Evolutionary conservation across 352 stramenopile genomes (phyloP), one percentile per base, ranked within the genome.

Genomic region (Globisporangium mamillatum): DNA sequence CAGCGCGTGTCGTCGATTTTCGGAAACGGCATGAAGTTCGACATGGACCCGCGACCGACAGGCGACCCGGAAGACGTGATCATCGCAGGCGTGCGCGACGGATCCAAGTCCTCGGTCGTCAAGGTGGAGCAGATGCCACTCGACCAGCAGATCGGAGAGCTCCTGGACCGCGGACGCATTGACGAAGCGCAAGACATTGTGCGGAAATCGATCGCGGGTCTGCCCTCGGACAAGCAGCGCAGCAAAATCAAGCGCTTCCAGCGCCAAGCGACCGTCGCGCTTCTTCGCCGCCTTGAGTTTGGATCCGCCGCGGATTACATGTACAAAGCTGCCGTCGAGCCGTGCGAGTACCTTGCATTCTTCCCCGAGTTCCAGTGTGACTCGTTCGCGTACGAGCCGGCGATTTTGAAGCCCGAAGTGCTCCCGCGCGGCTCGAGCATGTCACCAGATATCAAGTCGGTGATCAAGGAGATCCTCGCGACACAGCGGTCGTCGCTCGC

Each of bases 11-110:
- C 79, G 8, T 88, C 81, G 24, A 92, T 96, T 69, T 96, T 96
- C 71, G 79, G 81, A 53, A 96, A 96, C 68, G 88, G 88, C n/a
- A 96, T 96, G 88, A 96, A 96, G 73, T 96, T 86, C 72, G 86
- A 96, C 69, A 96, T 96, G 88, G 86, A 94, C 29, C 88, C 88
- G 2, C 78, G 88, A 24, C 82, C 78, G 12, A 84, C 72, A 27
- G 85, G 84, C 38, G 88, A 96, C 58, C 78, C 73, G 3, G 88
- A 96, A 62, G 88, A 96, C 58, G 81, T 94, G 10, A 72, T 96
- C 46, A 75, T 96, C 36, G 82, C 92, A 7, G 88, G 86, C 9
- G 75, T 92, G 18, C 78, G 88, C 34, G 88, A 94, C n/a, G 73
- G 72, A 27, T 76, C 78, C 20, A 91, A 78, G 60, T 96, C 88